Base-by-base conservation (phyloP, 2,329 filamentous ascomycete genomes). In the Ceratocystis albifundus region DNA sequence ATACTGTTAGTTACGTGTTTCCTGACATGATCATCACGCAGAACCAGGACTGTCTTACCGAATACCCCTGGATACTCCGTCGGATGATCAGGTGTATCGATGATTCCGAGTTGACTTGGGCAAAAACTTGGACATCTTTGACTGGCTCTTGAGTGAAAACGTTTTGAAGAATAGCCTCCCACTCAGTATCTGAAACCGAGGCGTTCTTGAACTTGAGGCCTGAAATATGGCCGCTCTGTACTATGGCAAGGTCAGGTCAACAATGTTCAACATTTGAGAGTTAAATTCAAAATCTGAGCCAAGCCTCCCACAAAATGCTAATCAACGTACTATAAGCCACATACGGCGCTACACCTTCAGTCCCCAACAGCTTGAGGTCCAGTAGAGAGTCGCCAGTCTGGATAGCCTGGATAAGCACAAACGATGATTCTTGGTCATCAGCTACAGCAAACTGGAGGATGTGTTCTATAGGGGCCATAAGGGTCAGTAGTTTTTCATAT, bases 41-140 rank as follows among this genome's bases (percentile, higher is more conserved):
- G 17, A 62, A 62, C 28, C 15, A 61, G 28, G 32, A 36, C 50
- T 8, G 30, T 74, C 81, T 69, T 77, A 87, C 87, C 67, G 84
- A 88, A 70, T 90, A 88, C 55, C 85, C 86, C 69, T 84, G 80
- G 48, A 87, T 80, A 66, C 84, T 82, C 72, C 85, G 86, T 62
- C 85, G 81, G 67, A 91, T 76, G 5, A 82, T 83, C 68, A 92
- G 79, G 20, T 79, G 67, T n/a, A 89, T 77, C 1, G 77, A 78
- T 22, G 76, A 73, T 67, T 80, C 78, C 59, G 78, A 77, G 61
- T 80, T 76, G 59, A 88, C 77, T 3, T 83, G 79, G 25, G 86
- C 87, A 22, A 84, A 78, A 22, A 79, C 78, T 69, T 88, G 82
- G 28, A 88, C 79, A 68, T 81, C 80, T 20, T 80, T 75, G 57